Evolutionary conservation across 495 filamentous ascomycete genomes (phyloP).

Genomic region (Lepidopterella palustris): DNA sequence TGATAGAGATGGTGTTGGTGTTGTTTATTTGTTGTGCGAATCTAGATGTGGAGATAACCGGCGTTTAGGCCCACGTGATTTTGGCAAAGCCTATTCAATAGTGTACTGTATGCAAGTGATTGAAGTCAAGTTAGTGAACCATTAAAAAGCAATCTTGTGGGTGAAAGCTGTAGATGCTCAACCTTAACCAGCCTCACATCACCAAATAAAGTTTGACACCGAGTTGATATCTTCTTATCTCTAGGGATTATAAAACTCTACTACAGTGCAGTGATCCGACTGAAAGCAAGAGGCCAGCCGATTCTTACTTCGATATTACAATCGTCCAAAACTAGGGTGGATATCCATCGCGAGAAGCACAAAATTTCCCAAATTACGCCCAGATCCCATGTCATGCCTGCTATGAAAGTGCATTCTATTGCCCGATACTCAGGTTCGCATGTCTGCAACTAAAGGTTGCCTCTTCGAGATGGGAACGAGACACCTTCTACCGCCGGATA

Average conservation of each 20-base stretch:
- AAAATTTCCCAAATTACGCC: conserved; percentile 6
- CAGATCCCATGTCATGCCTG: not conserved
- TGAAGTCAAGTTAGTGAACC: too few relatives aligned
- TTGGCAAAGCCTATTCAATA: not conserved
- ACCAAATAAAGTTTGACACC: too few relatives aligned
- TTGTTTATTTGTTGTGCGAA: not conserved
- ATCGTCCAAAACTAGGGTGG: conserved; percentile 14
- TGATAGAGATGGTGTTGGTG: not conserved
- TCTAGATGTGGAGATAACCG: not conserved
- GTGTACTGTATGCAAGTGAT: too few relatives aligned
- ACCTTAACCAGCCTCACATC: too few relatives aligned
- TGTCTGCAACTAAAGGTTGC: conserved; percentile 42
- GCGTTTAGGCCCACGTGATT: conserved; percentile 6
- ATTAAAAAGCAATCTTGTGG: too few relatives aligned
- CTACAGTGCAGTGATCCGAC: not conserved
- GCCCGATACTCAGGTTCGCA: not conserved
- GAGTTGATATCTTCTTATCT: not conserved
- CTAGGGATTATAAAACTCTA: not conserved
- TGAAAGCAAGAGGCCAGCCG: conserved; percentile 1
- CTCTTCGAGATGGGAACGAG: conserved; percentile 57
- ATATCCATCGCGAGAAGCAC: conserved; percentile 26
- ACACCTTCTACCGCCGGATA: conserved; percentile 75
- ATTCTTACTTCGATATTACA: conserved; percentile 8
- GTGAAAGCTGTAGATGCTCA: too few relatives aligned
- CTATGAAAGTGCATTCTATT: not conserved